phyloP scores from a whole-genome alignment of 768 basidiomycete genomes.

The Hygrocybe punicea region DNA sequence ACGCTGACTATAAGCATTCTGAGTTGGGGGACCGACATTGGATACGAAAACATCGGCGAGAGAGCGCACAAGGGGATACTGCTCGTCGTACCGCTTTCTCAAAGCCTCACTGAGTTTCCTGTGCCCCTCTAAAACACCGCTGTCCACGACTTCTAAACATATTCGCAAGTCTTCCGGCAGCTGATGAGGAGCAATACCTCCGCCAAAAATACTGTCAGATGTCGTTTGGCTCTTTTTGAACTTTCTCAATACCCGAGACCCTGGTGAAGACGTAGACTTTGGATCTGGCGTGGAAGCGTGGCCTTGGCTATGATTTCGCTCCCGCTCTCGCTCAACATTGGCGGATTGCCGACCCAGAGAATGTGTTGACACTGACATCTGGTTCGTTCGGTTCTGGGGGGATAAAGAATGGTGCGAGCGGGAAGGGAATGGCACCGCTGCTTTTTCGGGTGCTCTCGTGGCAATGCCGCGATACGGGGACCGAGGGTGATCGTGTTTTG shows the following conservation, averaged over 20 bases:
- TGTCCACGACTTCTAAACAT: conserved; percentile 83
- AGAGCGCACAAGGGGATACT: conserved; percentile 88
- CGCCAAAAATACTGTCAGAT: conserved; percentile 45
- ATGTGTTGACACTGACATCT: conserved; percentile 60
- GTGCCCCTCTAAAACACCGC: conserved; percentile 87
- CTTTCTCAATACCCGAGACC: conserved; percentile 54
- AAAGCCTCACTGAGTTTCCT: conserved; percentile 79
- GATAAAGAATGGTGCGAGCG: conserved; percentile 78
- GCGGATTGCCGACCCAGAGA: conserved; percentile 71
- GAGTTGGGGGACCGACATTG: conserved; percentile 57
- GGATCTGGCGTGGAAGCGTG: conserved; percentile 31
- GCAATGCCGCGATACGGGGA: conserved; percentile 67
- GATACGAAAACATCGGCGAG: conserved; percentile 95
- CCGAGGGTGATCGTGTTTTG: conserved; percentile 67
- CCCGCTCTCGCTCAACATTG: conserved; percentile 47
- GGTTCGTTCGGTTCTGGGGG: conserved; percentile 55
- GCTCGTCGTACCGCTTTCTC: conserved; percentile 89
- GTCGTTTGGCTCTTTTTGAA: conserved; percentile 63
- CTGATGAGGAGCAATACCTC: conserved; percentile 66
- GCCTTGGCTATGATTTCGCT: conserved; percentile 51
- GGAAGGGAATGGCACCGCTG: conserved; percentile 70
- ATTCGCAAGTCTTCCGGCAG: conserved; percentile 83
- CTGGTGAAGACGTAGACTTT: conserved; percentile 27
- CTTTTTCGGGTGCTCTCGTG: conserved; percentile 41
- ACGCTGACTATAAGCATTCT: conserved; percentile 12